Evolutionary conservation across 2,329 filamentous ascomycete genomes (phyloP), one percentile per base, ranked within the genome.

Genomic region (Blastomyces percursus): DNA sequence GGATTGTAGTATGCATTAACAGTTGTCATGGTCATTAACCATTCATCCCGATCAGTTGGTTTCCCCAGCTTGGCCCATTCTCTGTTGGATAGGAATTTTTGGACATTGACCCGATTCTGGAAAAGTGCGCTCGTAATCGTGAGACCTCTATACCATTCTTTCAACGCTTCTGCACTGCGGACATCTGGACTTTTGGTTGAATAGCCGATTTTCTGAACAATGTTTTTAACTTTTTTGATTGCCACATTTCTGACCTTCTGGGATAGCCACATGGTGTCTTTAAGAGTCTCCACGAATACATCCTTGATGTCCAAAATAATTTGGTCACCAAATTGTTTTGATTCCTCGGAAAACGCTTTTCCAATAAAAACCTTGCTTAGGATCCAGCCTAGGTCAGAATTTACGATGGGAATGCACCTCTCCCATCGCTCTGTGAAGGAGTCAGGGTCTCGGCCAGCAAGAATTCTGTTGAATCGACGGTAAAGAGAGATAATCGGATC

Each of bases 241-340:
- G 85, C 85, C 7, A 84, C 76, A 61, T 82, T 76, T 54, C 82
- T 81, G 24, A 86, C 84, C 54, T 82, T 78, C 1, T 82, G 75
- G 52, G 85, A 83, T 81, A 88, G 87, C 87, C 87, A 90, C 19
- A 79, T 74, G 0, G 84, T 82, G 2, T 76, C 73, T 44, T 81
- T 77, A 55, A 89, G 75, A 63, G 83, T 86, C 62, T 82, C 80
- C 2, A 82, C 80, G 67, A 90, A 90, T 24, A 84, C 80, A 19
- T 81, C 78, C 72, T 88, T 88, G 70, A 91, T 86, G 66, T 89
- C 85, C 11, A 82, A 81, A n/a, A 90, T 82, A 66, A 91, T 85
- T 61, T 84, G 80, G 63, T 89, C 84, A 19, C 86, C 86, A 55
- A 88, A 82, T 3, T 82, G 75, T 70, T 88, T 88, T 0, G 86